Evolutionary conservation across 1,139 yeast species (phyloP).

Genomic region (Neolecta irregularis): DNA sequence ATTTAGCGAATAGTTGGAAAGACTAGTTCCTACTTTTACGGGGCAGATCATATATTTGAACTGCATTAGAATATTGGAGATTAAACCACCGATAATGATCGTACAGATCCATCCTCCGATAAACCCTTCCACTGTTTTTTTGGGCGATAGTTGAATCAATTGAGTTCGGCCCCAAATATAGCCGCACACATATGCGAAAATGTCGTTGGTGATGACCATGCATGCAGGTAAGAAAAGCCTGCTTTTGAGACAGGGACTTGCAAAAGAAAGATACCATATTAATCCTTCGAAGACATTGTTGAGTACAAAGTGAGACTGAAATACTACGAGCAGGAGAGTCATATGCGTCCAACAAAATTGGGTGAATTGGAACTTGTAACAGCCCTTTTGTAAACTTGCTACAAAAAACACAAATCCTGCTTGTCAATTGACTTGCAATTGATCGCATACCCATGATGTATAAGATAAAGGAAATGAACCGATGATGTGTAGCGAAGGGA

Average conservation of each 20-base stretch:
- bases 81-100: constrained; percentile 50
- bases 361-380: constrained; percentile 79
- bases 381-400: constrained; percentile 75
- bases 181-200: constrained; percentile 93
- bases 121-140: constrained; percentile 94
- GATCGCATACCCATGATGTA: constrained; percentile 45
- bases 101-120: constrained; percentile 97
- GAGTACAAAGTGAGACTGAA: constrained; percentile 87
- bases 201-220: constrained; percentile 83
- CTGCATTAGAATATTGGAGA: constrained; percentile 48
- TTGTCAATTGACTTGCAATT: background rate
- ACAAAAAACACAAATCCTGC: constrained; percentile 70
- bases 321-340: constrained; percentile 78
- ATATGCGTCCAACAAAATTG: constrained; percentile 88
- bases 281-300: constrained; percentile 80
- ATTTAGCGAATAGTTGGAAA: background rate
- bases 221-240: constrained; percentile 58
- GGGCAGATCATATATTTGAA: constrained; percentile 80
- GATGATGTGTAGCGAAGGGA: constrained; percentile 51
- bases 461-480: constrained; percentile 65
- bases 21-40: constrained; percentile 29
- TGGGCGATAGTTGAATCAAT: constrained; percentile 84
- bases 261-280: constrained; percentile 51
- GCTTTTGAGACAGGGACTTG: background rate
- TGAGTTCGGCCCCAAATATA: constrained; percentile 91